Base-by-base conservation (phyloP, 2,329 filamentous ascomycete genomes). In the Alternaria sp. region DNA sequence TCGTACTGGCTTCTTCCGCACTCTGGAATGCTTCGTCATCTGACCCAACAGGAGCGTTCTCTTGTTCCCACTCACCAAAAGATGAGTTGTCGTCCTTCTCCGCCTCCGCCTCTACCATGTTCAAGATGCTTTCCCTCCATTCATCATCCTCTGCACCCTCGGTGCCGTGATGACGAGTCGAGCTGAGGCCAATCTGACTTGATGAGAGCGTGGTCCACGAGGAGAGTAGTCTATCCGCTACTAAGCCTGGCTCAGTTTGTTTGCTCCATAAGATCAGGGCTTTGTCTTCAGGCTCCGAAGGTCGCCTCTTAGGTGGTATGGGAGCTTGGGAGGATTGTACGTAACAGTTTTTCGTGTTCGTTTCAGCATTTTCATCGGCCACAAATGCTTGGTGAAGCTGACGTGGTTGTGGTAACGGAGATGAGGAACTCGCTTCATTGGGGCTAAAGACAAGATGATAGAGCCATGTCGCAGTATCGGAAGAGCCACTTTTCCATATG, bases 381-480 rank as follows among this genome's bases (percentile, higher is more conserved):
- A 61, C 60, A 4, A 18, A 61, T n/a, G 60, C 54, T 37, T 61
- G 60, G 10, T 61, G 26, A 2, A 47, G 54, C 1, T 23, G 47
- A 41, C 21, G 41, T 7, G 11, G 11, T 7, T 41, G 14, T 9
- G 10, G 49, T 45, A 54, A 23, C 12, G 28, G n/a, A 23, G 28
- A 3, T 20, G 50, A 26, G 10, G 26, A 4, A 10, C 15, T 21
- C 23, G 12, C 12, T 30, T 49, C 25, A 6, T 58, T 33, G 11
- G 58, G 26, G 14, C 33, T 55, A 26, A 71, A 72, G 2, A 72
- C 67, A 30, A 71, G 59, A 49, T 65, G 61, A 57, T 68, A 72
- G 7, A 72, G 61, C 70, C 70, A 72, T 5, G 70, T 67, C 23
- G 70, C 70, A 10, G 70, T 71, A 20, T 71, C 65, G 15, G 63